Conservation (phyloP, 805 yeast species). For the Starmerella sirachaensis region DNA sequence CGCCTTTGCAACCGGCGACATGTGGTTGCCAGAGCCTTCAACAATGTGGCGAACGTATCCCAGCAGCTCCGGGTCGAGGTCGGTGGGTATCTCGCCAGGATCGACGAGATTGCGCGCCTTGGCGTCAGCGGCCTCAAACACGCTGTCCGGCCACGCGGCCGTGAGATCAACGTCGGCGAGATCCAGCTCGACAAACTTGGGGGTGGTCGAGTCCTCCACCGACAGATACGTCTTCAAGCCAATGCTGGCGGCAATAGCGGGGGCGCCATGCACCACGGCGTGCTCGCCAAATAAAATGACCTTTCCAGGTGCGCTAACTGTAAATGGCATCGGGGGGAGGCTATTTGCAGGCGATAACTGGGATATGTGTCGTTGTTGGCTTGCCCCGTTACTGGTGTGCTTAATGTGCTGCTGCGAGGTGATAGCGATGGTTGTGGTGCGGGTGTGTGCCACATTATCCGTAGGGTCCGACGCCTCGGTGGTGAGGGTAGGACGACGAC, state of each 20-base stretch:
- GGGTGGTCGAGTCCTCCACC: slow-evolving; percentile 37
- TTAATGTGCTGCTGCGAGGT: too few relatives aligned
- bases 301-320: slow-evolving; percentile 91
- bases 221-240: slow-evolving; percentile 72
- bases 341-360: too few relatives aligned
- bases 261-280: slow-evolving; percentile 84
- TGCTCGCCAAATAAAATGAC: slow-evolving; percentile 95
- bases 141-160: slow-evolving; percentile 48
- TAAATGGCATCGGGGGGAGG: slow-evolving; percentile 39
- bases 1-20: slow-evolving; percentile 49
- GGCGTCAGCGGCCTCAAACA: slow-evolving; percentile 28
- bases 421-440: too few relatives aligned
- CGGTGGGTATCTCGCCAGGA: slow-evolving; percentile 5
- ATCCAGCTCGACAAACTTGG: slow-evolving; percentile 45
- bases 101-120: neutral
- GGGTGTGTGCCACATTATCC: too few relatives aligned
- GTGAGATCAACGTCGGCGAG: slow-evolving; percentile 72
- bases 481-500: too few relatives aligned
- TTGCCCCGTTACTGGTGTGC: too few relatives aligned
- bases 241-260: slow-evolving; percentile 93
- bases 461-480: too few relatives aligned
- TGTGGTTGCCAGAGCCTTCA: slow-evolving; percentile 28
- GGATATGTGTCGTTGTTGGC: too few relatives aligned
- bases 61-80: slow-evolving; percentile 36
- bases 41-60: slow-evolving; percentile 41